A percentile compares a stretch with the other conserved stretches of the same genome.
phyloP scores from a whole-genome alignment of 805 yeast species.

The Wickerhamomyces silvicola region DNA sequence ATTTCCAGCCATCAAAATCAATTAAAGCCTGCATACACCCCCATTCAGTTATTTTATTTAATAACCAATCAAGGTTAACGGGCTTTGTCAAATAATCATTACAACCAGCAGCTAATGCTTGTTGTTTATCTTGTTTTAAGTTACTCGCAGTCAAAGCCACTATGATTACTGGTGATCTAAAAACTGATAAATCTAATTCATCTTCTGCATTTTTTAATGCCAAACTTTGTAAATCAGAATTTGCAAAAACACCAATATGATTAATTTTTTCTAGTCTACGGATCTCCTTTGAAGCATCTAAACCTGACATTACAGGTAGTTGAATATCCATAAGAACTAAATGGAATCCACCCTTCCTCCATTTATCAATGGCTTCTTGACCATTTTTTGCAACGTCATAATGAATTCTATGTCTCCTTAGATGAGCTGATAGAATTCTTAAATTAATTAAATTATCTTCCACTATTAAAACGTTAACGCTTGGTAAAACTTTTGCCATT shows the following conservation, averaged over 20 bases:
- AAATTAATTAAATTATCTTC: conserved; percentile 96
- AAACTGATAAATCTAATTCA: conserved; percentile 51
- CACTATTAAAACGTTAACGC: conserved; percentile 84
- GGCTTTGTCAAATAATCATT: conserved; percentile 96
- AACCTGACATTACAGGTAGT: conserved; percentile 91
- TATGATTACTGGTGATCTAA: conserved; percentile 92
- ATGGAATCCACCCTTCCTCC: conserved; percentile 94
- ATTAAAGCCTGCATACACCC: conserved; percentile 98
- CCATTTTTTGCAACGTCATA: conserved; percentile 90
- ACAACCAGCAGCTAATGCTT: conserved; percentile 95
- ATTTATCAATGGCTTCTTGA: conserved; percentile 87
- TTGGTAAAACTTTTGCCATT: conserved; percentile 66
- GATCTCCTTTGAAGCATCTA: conserved; percentile 90
- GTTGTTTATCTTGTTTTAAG: conserved; percentile 74
- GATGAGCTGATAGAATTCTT: conserved; percentile 81
- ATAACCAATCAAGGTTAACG: conserved; percentile 88
- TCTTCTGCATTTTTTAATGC: conserved; percentile 36
- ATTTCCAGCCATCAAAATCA: conserved; percentile 89
- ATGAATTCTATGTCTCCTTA: conserved; percentile 77
- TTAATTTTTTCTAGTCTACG: conserved; percentile 76
- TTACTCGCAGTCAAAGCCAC: conserved; percentile 96
- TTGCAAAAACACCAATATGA: conserved; percentile 51
- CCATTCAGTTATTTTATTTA: conserved; percentile 93
- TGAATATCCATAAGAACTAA: conserved; percentile 96
- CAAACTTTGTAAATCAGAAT: conserved; percentile 17